Conservation (phyloP, 495 filamentous ascomycete species). For the Monascus purpureus region DNA sequence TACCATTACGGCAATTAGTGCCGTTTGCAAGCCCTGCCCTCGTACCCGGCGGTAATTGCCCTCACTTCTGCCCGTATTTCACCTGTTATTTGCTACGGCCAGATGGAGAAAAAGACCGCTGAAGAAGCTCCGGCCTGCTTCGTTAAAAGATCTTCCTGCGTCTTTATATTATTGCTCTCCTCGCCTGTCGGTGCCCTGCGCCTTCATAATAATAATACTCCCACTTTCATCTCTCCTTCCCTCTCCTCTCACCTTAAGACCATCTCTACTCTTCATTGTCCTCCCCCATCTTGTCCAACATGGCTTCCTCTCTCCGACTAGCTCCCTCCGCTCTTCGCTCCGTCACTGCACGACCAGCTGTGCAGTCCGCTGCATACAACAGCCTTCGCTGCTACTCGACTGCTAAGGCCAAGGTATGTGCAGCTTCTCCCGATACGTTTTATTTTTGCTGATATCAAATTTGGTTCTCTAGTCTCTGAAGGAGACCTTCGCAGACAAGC, state of each 20-base stretch:
- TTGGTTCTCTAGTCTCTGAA: constrained; percentile 62
- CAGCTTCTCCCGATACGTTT: constrained; percentile 14
- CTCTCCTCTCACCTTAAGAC: constrained; percentile 13
- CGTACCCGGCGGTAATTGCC: too few relatives aligned
- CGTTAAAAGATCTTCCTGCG: too few relatives aligned
- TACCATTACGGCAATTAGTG: constrained; percentile 11
- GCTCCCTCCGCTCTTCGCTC: constrained; percentile 62
- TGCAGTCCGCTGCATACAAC: constrained; percentile 60
- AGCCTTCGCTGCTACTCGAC: constrained; percentile 79
- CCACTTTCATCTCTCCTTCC: constrained; percentile 14
- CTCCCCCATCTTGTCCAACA: constrained; percentile 31
- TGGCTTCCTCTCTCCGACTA: constrained; percentile 70
- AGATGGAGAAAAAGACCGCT: constrained; percentile 22
- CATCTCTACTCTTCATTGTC: constrained; percentile 12
- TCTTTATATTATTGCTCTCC: too few relatives aligned
- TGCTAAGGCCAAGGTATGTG: constrained; percentile 65
- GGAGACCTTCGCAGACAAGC: constrained; percentile 91
- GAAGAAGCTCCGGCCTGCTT: too few relatives aligned
- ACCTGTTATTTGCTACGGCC: constrained; percentile 11
- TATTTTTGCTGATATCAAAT: background rate
- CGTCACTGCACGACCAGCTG: constrained; percentile 42
- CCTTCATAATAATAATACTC: constrained; percentile 12
- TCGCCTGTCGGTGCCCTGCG: too few relatives aligned
- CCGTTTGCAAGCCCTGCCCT: too few relatives aligned
- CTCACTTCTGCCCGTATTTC: too few relatives aligned